Conservation (phyloP, 768 basidiomycete genomes). For the Xerocomellus intermedius region DNA sequence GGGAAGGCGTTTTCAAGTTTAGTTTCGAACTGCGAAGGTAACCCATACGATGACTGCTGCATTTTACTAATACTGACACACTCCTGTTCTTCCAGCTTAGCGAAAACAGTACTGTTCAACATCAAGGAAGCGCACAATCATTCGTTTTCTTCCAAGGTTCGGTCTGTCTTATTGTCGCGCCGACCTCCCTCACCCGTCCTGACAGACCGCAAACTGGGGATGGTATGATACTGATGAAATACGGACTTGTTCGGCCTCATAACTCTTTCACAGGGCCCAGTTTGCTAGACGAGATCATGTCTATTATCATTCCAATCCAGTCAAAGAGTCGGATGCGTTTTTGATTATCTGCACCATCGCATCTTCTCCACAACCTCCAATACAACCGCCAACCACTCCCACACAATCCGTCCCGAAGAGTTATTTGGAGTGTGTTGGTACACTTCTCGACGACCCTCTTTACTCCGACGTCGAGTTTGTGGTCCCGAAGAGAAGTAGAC, state of each 20-base stretch:
- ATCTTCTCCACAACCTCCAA: conserved; percentile 56
- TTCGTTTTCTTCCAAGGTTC: conserved; percentile 69
- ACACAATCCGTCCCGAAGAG: conserved; percentile 61
- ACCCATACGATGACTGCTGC: background rate
- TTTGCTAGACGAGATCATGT: conserved; percentile 74
- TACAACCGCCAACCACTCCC: conserved; percentile 42
- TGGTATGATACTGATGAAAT: conserved; percentile 47
- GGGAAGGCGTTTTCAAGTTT: conserved; percentile 84
- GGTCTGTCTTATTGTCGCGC: conserved; percentile 10
- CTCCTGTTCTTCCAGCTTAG: conserved; percentile 22
- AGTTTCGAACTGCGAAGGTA: conserved; percentile 79
- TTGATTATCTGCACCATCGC: conserved; percentile 77
- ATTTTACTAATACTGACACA: background rate
- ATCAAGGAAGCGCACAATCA: conserved; percentile 81
- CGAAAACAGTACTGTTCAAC: conserved; percentile 55
- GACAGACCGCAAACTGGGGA: conserved; percentile 82
- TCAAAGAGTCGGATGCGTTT: conserved; percentile 64
- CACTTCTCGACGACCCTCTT: conserved; percentile 72
- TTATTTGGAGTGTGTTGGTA: conserved; percentile 69
- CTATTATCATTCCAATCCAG: conserved; percentile 54
- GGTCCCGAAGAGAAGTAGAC: conserved; percentile 48
- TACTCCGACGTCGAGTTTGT: conserved; percentile 87
- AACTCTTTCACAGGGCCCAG: conserved; percentile 53
- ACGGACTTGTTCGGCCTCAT: background rate
- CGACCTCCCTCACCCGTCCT: conserved; percentile 9